Evolutionary conservation across 306 rosid species (phyloP), one percentile per base, ranked within the genome.

Genomic region (Inga laurina): DNA sequence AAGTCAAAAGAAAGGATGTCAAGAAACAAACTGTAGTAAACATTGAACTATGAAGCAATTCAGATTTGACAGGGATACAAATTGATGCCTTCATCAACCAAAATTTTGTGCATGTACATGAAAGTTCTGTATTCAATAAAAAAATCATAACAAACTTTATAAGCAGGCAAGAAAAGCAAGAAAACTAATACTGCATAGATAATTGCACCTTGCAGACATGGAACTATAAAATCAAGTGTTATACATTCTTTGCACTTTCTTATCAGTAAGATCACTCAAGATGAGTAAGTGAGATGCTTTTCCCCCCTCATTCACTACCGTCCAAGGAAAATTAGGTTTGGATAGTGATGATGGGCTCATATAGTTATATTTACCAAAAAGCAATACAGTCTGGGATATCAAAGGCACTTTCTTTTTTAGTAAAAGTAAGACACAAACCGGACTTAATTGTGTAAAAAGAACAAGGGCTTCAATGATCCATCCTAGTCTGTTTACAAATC

Each of bases 401-500:
- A 49, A 13, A 14, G 2, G 1, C 19, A 49, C 56, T 4, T 49
- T 49, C 21, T 18, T 18, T 52, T 52, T 18, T 52, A 52, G 59
- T 52, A 16, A 52, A 52, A 52, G 22, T 52, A 52, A 7, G 22
- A 52, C 59, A 52, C 6, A 52, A 14, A 18, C 3, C 5, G 19
- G n/a, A 3, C 22, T 52, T 52, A 18, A 7, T 4, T 18, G 22
- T 15, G 56, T 49, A 49, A 49, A 16, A 72, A 5, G 7, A 10
- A 45, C 27, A 44, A 72, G 7, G 39, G 56, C 75, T 16, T 71
- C 75, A 18, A 71, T 11, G 18, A 71, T 43, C 54, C 52, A n/a
- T 30, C 54, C 74, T 71, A 51, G 52, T 56, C 39, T 16, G 44
- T 56, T 52, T 65, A 79, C 32, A 75, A 57, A 73, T 39, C 52